Base-by-base conservation (phyloP, 2,329 filamentous ascomycete genomes). In the Calonectria pauciramosa region DNA sequence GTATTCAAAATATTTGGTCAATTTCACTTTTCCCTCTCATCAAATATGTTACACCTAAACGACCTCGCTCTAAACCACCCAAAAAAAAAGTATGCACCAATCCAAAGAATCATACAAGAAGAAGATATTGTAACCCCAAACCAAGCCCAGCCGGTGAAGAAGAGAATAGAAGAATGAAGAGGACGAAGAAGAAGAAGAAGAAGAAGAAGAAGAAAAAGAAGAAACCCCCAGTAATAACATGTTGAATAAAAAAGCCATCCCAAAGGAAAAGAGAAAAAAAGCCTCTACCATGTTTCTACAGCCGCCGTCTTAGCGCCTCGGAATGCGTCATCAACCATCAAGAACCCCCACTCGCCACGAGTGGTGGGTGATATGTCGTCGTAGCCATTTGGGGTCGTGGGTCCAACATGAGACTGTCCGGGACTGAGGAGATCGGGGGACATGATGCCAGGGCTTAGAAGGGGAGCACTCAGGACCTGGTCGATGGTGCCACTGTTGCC, bases 321-420 rank as follows among this genome's bases (percentile, higher is more conserved):
- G 75, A 87, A 87, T 32, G 84, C 85, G 34, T 87, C 86, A 4
- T 89, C 88, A 51, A 87, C 85, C 84, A 92, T 90, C 77, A 93
- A 82, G 79, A 91, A 91, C 0, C 90, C 90, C 91, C 91, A 93
- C 82, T 93, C 91, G 7, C 90, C 90, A 51, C 89, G 86, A 11
- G 91, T 93, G 30, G 90, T 88, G 8, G 91, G 91, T 65, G 90
- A 92, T 70, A 93, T 90, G 79, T 93, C 91, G 26, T 91, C 91
- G 76, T 90, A 91, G 10, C 85, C 88, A 76, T 92, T 91, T 1
- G 91, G 91, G 71, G 91, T 93, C 83, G 85, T 82, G 1, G 91
- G 89, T 0, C 89, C 90, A 26, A 87, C 76, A 63, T 73, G 81
- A 2, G 79, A 79, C 41, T 70, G 47, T 59, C 66, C 23, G 6